A percentile compares a stretch with the other conserved stretches of the same genome.
phyloP scores from a whole-genome alignment of 495 filamentous ascomycete species.

The Penicillium maclennaniae region DNA sequence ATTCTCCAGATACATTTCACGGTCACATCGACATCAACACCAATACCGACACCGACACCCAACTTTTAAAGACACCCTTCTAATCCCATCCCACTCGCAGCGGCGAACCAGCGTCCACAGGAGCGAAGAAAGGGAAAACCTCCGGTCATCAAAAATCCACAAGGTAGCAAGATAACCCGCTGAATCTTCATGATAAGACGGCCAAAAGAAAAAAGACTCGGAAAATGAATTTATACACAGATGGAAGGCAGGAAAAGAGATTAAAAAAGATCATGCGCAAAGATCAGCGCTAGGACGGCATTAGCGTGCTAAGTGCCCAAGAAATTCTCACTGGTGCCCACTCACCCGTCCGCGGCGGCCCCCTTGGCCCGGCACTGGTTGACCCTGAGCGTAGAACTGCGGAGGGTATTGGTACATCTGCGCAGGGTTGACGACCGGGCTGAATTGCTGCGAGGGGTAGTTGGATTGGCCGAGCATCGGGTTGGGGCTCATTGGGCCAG shows the following conservation, averaged over 20 bases:
- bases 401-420: slow-evolving; percentile 53
- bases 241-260: slow-evolving; percentile 32
- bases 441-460: slow-evolving; percentile 46
- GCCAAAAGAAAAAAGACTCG: slow-evolving; percentile 15
- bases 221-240: slow-evolving; percentile 41
- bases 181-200: slow-evolving; percentile 26
- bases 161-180: slow-evolving; percentile 37
- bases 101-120: slow-evolving; percentile 49
- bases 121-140: slow-evolving; percentile 21
- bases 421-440: slow-evolving; percentile 42
- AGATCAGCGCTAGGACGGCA: slow-evolving; percentile 29
- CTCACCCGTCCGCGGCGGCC: slow-evolving; percentile 51
- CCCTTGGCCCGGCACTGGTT: slow-evolving; percentile 43
- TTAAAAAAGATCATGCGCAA: slow-evolving; percentile 29
- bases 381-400: slow-evolving; percentile 47
- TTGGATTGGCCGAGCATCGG: slow-evolving; percentile 42
- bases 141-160: slow-evolving; percentile 15
- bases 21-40: background rate
- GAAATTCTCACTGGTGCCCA: slow-evolving; percentile 8
- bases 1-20: background rate
- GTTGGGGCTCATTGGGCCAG: slow-evolving; percentile 36
- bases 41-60: background rate
- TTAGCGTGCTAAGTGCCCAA: background rate
- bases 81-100: slow-evolving; percentile 15
- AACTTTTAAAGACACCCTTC: background rate